A percentile compares a stretch with the other conserved stretches of the same genome.
phyloP scores from a whole-genome alignment of 2,329 filamentous ascomycete species.

The Epichloe amarillans region DNA sequence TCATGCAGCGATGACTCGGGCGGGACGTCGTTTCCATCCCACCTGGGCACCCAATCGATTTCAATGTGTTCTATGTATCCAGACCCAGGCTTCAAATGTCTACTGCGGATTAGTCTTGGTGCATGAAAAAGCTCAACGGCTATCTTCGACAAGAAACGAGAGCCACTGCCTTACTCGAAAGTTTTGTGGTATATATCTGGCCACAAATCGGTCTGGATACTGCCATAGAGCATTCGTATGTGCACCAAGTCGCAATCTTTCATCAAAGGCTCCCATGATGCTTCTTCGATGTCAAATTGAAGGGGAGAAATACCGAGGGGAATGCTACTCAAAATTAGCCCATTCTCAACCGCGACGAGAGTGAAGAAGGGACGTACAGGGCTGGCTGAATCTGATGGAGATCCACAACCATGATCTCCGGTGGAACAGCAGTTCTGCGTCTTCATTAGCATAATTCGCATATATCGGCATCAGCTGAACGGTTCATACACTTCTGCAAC shows the following conservation, averaged over 20 bases:
- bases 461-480: neutral
- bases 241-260: slow-evolving; percentile 69
- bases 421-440: neutral
- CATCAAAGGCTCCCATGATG: slow-evolving; percentile 39
- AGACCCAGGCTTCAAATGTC: slow-evolving; percentile 61
- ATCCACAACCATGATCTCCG: slow-evolving; percentile 25
- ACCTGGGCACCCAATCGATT: slow-evolving; percentile 67
- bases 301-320: slow-evolving; percentile 45
- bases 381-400: slow-evolving; percentile 27
- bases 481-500: slow-evolving; percentile 51
- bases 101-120: slow-evolving; percentile 18
- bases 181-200: slow-evolving; percentile 57
- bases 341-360: neutral
- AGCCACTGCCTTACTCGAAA: slow-evolving; percentile 40
- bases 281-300: slow-evolving; percentile 64
- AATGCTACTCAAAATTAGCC: slow-evolving; percentile 39
- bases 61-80: slow-evolving; percentile 81
- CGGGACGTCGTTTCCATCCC: slow-evolving; percentile 51
- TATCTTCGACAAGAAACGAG: neutral
- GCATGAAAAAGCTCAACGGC: neutral
- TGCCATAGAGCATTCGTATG: slow-evolving; percentile 65
- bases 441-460: neutral
- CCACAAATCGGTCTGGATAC: slow-evolving; percentile 57
- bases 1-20: slow-evolving; percentile 42
- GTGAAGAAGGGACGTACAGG: slow-evolving; percentile 15